A percentile compares a stretch with the other conserved stretches of the same genome.
Conservation (phyloP, 2,329 filamentous ascomycete genomes). For the Colletotrichum brevisporum region DNA sequence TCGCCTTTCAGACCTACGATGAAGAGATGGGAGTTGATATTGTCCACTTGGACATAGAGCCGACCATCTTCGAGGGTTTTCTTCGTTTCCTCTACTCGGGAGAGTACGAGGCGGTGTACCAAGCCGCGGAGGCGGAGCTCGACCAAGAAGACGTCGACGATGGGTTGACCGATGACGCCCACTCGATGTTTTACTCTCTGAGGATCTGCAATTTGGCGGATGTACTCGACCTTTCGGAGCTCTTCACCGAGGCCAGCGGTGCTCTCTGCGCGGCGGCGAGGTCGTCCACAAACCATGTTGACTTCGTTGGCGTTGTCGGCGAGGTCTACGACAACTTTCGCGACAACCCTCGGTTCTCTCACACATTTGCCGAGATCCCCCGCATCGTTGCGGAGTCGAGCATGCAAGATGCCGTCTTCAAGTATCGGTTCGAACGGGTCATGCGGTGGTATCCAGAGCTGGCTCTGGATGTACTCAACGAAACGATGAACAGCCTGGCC, state of each 20-base stretch:
- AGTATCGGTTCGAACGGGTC: neutral
- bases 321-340: slow-evolving; percentile 8
- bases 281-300: slow-evolving; percentile 7
- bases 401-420: neutral
- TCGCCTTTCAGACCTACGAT: neutral
- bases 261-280: neutral
- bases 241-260: slow-evolving; percentile 8
- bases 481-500: slow-evolving; percentile 6
- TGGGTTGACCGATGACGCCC: neutral
- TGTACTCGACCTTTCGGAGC: neutral
- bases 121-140: neutral
- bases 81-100: slow-evolving; percentile 24
- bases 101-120: slow-evolving; percentile 5
- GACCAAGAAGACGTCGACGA: neutral
- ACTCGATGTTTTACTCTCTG: slow-evolving; percentile 17
- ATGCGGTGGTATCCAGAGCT: slow-evolving; percentile 8
- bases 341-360: neutral
- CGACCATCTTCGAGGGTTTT: neutral
- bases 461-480: slow-evolving; percentile 6
- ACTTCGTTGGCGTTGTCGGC: slow-evolving; percentile 18
- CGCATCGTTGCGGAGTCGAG: neutral
- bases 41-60: neutral
- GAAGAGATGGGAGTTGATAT: neutral
- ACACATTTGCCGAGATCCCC: slow-evolving; percentile 2
- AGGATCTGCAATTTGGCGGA: slow-evolving; percentile 9